Evolutionary conservation across 2,329 filamentous ascomycete species (phyloP), one percentile per base, ranked within the genome.

Genomic region (Fusarium pilosicola): DNA sequence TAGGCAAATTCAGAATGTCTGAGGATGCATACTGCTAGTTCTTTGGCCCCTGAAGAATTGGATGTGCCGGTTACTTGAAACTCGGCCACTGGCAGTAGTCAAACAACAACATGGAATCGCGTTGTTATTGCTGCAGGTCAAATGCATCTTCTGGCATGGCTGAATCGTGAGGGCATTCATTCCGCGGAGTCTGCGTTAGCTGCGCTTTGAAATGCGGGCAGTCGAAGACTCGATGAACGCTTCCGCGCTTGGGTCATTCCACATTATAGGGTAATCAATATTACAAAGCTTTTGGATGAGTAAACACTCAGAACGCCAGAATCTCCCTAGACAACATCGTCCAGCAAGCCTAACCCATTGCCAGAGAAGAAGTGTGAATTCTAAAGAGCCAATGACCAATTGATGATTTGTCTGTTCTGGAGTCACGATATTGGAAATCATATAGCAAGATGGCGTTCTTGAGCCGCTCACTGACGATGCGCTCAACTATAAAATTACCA

Each of bases 201-300:
- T 20, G 32, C 7, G 36, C n/a, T 34, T 30, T 28, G n/a, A 32
- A 36, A 49, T 45, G 42, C 5, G 10, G 6, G 34, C 20, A 17
- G 1, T 45, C 28, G 22, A 34, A 49, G 3, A 34, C 32, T 34
- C 32, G 32, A 34, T 7, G n/a, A 14, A 32, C 36, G 20, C 7
- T 15, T 34, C 24, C 18, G 14, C 14, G 44, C 20, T 49, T 22
- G 34, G 17, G 49, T 69, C 24, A 68, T 68, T 63, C 49, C 49
- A 56, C 11, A 65, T 44, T 32, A 34, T 46, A 58, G 56, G 56
- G 56, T 58, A 58, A 59, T 20, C 22, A 30, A 36, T 17, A 39
- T 42, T 45, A 45, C 28, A 56, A 49, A 38, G 52, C 66, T 62
- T 62, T 45, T 52, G 15, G 63, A 70, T 70, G 67, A 70, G 67